phyloP scores from a whole-genome alignment of 192 early-diverging fungal genomes.

The Backusella circina region DNA sequence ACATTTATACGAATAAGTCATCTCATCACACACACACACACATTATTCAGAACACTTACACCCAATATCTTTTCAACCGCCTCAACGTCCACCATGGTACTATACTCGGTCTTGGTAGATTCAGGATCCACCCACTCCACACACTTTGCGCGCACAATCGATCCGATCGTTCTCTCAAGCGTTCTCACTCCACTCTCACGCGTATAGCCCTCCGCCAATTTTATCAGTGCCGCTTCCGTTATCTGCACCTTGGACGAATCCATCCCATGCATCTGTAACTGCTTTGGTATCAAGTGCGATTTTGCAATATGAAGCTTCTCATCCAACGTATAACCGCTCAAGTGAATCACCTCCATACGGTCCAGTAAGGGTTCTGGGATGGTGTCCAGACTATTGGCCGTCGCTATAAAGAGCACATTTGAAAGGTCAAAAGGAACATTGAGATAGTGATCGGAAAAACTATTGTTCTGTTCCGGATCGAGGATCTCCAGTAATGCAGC shows the following conservation, averaged over 20 bases:
- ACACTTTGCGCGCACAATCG: conserved; percentile 64
- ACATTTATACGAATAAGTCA: not conserved
- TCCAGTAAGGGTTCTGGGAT: conserved; percentile 78
- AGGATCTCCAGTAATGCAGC: conserved; percentile 80
- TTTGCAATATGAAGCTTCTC: conserved; percentile 81
- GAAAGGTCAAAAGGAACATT: conserved; percentile 63
- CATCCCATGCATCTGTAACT: conserved; percentile 65
- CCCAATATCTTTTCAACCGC: conserved; percentile 66
- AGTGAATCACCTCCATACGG: conserved; percentile 78
- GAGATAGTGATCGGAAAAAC: conserved; percentile 80
- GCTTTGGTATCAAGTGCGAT: conserved; percentile 74
- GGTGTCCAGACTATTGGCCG: conserved; percentile 73
- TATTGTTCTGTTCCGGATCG: conserved; percentile 83
- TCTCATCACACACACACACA: conserved; percentile 39
- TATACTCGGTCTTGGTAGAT: conserved; percentile 32
- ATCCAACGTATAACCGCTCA: conserved; percentile 80
- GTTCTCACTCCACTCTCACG: conserved; percentile 79
- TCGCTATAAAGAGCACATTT: conserved; percentile 79
- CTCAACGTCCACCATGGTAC: conserved; percentile 36
- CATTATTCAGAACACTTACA: conserved; percentile 61
- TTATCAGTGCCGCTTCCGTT: conserved; percentile 48
- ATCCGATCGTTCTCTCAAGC: conserved; percentile 69
- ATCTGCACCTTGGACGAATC: conserved; percentile 40
- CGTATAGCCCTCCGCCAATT: conserved; percentile 70
- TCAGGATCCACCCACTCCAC: conserved; percentile 47